Percentiles rank a stretch among this genome's conserved stretches.
Evolutionary conservation across 768 basidiomycete genomes (phyloP).

Genomic region (Hemileccinum impolitum): DNA sequence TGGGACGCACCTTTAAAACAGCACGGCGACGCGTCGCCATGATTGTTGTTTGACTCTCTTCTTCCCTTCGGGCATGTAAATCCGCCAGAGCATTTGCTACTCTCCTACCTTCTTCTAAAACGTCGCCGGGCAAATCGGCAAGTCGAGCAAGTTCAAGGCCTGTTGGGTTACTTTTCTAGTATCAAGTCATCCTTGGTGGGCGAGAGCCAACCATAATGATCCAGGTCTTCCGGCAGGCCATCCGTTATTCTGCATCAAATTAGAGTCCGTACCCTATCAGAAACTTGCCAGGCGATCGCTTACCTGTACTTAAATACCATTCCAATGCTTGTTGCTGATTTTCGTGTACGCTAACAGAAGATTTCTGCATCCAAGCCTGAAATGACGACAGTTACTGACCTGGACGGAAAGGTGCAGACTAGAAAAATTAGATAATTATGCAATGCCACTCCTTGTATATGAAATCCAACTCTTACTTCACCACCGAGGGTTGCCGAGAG

Average conservation of each 20-base stretch:
- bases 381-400: conserved; percentile 36
- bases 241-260: conserved; percentile 59
- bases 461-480: conserved; percentile 55
- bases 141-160: conserved; percentile 87
- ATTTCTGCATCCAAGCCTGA: not conserved
- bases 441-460: not conserved
- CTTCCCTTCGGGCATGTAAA: conserved; percentile 53
- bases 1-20: conserved; percentile 53
- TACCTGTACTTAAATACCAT: conserved; percentile 80
- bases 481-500: conserved; percentile 70
- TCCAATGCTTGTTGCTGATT: conserved; percentile 56
- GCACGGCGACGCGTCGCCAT: conserved; percentile 63
- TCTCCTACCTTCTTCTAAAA: conserved; percentile 59
- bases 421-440: not conserved
- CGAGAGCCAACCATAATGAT: conserved; percentile 64
- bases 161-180: conserved; percentile 29
- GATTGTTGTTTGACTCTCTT: conserved; percentile 59
- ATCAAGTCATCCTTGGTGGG: not conserved
- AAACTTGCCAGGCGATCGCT: not conserved
- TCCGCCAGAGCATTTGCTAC: conserved; percentile 59
- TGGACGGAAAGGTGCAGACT: conserved; percentile 84
- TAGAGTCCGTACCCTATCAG: not conserved
- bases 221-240: conserved; percentile 55
- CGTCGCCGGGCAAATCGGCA: conserved; percentile 77
- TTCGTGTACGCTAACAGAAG: conserved; percentile 46